phyloP scores from a whole-genome alignment of 306 rosid species.

The Medicago lupulina region DNA sequence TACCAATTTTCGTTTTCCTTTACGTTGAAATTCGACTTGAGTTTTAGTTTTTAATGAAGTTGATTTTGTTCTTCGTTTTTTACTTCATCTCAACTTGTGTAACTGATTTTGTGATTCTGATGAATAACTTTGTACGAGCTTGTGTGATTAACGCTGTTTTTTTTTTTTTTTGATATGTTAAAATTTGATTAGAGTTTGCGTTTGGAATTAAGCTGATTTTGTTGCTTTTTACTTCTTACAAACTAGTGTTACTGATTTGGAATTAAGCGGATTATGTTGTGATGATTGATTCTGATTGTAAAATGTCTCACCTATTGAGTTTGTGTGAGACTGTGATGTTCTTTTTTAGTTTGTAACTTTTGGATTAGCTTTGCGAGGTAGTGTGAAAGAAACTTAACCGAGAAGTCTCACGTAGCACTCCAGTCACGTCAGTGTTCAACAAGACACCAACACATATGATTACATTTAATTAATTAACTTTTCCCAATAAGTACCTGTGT shows the following conservation, averaged over 20 bases:
- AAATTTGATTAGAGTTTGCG: background rate
- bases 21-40: no score
- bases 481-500: no score
- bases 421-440: no score
- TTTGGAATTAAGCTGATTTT: constrained; percentile 1
- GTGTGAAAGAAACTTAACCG: background rate
- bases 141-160: background rate
- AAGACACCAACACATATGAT: no score
- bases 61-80: no score
- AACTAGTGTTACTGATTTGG: background rate
- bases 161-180: no score
- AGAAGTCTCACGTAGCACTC: background rate
- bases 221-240: background rate
- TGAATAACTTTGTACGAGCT: background rate
- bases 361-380: background rate
- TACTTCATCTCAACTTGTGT: no score
- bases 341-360: constrained; percentile 10
- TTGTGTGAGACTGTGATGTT: background rate
- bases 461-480: no score
- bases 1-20: no score
- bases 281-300: background rate
- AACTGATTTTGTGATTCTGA: no score
- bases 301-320: no score
- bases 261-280: background rate
- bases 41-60: no score